A percentile compares a stretch with the other conserved stretches of the same genome.
These are phyloP conservation scores for Glycine tomentella DNA, from an alignment of 306 rosid genomes.

Conservation along the genomic window DNA sequence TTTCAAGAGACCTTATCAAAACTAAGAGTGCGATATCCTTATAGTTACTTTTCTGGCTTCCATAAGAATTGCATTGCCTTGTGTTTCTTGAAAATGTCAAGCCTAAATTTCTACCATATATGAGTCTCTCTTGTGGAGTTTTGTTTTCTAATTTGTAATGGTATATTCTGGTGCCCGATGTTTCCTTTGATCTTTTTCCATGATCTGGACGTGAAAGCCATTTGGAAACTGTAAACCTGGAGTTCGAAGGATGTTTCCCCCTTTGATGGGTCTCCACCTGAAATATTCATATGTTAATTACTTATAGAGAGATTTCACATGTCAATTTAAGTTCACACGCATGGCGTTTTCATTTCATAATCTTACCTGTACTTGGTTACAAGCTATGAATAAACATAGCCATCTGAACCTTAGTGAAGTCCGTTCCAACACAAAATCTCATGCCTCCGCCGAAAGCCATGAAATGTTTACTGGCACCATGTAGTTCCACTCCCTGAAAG, in stretches of 20 bases:
- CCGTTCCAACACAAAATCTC: conserved; percentile 98
- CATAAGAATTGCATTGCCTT: conserved; percentile 29
- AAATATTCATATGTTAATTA: conserved; percentile 36
- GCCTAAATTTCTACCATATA: conserved; percentile 32
- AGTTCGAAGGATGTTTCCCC: conserved; percentile 78
- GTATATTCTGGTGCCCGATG: conserved; percentile 27
- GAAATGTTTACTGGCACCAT: conserved; percentile 78
- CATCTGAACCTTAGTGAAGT: conserved; percentile 93
- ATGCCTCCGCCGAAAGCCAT: conserved; percentile 99
- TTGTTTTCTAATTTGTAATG: conserved; percentile 42
- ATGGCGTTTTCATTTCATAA: conserved; percentile 10
- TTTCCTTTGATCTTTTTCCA: conserved; percentile 62
- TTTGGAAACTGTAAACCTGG: conserved; percentile 86
- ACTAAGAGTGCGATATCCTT: conserved; percentile 44
- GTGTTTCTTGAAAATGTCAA: conserved; percentile 42
- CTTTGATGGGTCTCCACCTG: conserved; percentile 70
- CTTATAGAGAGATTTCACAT: conserved; percentile 11
- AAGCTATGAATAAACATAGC: conserved; percentile 90
- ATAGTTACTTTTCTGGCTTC: conserved; percentile 47
- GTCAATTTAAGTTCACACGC: conserved; percentile 22
- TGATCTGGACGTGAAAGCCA: conserved; percentile 72
- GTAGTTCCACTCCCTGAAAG: conserved; percentile 68
- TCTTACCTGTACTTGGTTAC: conserved; percentile 85
- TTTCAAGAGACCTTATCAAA: conserved; percentile 42
- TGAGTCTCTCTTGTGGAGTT: conserved; percentile 13